These are phyloP conservation scores for Mycena floridula DNA, from an alignment of 768 basidiomycete species.

Conservation along the genomic window DNA sequence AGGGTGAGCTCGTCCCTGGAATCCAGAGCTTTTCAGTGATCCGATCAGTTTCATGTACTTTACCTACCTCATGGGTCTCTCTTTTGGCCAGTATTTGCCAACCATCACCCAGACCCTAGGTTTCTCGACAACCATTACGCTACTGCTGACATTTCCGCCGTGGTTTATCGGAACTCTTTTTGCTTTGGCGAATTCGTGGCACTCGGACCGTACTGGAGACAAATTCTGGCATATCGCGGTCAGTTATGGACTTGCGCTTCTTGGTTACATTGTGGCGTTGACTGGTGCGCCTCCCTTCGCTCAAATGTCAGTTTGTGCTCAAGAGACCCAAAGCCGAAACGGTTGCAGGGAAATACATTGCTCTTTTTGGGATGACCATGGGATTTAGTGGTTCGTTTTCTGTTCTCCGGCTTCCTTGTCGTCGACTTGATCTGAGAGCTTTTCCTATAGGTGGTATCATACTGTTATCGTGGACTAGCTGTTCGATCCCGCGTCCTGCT, in stretches of 20 bases:
- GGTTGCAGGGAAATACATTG: constrained; percentile 8
- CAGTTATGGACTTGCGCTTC: constrained; percentile 44
- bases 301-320: too few species aligned
- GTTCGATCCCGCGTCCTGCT: constrained; percentile 48
- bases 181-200: constrained; percentile 29
- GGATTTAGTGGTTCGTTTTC: constrained; percentile 8
- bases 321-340: constrained; percentile 12
- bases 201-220: constrained; percentile 56
- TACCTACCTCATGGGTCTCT: constrained; percentile 12
- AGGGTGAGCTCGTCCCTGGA: constrained; percentile 15
- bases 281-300: too few species aligned
- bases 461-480: constrained; percentile 26
- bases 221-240: constrained; percentile 51
- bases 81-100: constrained; percentile 14
- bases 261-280: constrained; percentile 54
- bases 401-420: too few species aligned
- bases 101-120: constrained; percentile 27
- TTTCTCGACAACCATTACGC: constrained; percentile 28
- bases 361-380: constrained; percentile 14
- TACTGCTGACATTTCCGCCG: constrained; percentile 35
- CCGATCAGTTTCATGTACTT: constrained; percentile 30
- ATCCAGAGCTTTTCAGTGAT: constrained; percentile 8
- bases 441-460: constrained; percentile 48
- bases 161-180: constrained; percentile 24
- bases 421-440: too few species aligned